Conservation (phyloP, 2,329 filamentous ascomycete species). For the Dryadomyces quercus-mongolicae region DNA sequence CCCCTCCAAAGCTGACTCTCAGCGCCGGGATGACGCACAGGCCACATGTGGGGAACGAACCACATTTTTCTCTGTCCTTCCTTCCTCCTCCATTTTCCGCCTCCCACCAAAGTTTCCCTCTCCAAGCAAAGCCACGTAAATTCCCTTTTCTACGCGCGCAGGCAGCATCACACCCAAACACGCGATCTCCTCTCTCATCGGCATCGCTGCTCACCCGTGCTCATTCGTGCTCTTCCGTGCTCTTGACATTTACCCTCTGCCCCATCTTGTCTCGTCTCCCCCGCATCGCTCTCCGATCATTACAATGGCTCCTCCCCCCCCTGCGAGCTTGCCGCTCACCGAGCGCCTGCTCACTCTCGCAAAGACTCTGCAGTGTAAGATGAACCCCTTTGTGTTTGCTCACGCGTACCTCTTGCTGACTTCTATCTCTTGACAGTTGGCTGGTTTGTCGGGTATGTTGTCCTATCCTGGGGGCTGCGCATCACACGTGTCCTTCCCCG, state of each 20-base stretch:
- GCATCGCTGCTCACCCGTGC: background rate
- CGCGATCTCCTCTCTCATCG: no score
- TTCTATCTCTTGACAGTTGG: conserved; percentile 38
- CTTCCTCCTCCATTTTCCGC: no score
- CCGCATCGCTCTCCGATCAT: background rate
- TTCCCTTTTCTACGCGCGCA: no score
- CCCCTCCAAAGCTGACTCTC: no score
- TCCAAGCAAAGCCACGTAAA: no score
- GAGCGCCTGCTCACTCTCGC: conserved; percentile 68
- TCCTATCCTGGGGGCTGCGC: background rate
- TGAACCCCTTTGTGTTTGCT: conserved; percentile 10
- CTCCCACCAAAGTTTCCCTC: no score
- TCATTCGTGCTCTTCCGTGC: background rate
- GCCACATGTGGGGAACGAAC: no score
- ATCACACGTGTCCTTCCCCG: no score
- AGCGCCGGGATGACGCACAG: no score
- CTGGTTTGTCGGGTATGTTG: conserved; percentile 70
- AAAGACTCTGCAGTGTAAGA: conserved; percentile 84
- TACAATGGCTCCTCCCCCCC: conserved; percentile 61
- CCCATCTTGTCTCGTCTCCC: background rate
- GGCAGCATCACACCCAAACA: no score
- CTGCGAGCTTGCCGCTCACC: conserved; percentile 54
- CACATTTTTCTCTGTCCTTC: no score
- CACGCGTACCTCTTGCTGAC: conserved; percentile 20
- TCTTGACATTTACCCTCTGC: no score